Evolutionary conservation across 2,329 filamentous ascomycete genomes (phyloP).

Genomic region (Microcyclospora pomicola): DNA sequence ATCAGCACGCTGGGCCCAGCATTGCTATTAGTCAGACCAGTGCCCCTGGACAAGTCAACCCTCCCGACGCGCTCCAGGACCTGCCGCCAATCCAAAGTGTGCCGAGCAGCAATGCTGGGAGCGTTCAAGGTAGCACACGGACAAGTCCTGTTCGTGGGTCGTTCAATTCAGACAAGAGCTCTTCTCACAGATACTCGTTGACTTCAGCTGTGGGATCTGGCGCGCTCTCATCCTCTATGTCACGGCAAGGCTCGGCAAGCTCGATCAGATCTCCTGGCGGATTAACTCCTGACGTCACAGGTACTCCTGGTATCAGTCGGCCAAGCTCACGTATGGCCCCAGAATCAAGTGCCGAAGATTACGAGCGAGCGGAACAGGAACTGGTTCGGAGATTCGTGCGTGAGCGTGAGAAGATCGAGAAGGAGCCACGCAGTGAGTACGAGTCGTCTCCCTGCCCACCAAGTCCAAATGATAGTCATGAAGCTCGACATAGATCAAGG

Average conservation of each 20-base stretch:
- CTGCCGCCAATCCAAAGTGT: slow-evolving; percentile 21
- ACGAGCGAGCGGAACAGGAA: slow-evolving; percentile 22
- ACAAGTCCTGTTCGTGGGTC: too few species aligned
- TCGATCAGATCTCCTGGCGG: slow-evolving; percentile 13
- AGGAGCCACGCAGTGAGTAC: slow-evolving; percentile 18
- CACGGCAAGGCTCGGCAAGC: slow-evolving; percentile 15
- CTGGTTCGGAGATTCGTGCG: slow-evolving; percentile 19
- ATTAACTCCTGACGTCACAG: not conserved
- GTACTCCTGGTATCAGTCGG: not conserved
- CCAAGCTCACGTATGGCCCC: slow-evolving; percentile 9
- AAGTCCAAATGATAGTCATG: slow-evolving; percentile 30
- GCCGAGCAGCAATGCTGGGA: slow-evolving; percentile 7
- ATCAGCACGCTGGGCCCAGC: slow-evolving; percentile 51
- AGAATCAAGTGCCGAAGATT: slow-evolving; percentile 20
- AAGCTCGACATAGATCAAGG: slow-evolving; percentile 11
- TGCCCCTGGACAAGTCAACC: slow-evolving; percentile 46
- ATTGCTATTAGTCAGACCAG: slow-evolving; percentile 49
- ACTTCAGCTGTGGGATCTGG: not conserved
- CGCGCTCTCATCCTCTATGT: slow-evolving; percentile 2
- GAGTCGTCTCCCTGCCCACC: slow-evolving; percentile 30
- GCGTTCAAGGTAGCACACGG: too few species aligned
- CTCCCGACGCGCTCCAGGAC: slow-evolving; percentile 33
- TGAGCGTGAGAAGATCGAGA: slow-evolving; percentile 21
- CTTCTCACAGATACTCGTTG: too few species aligned
- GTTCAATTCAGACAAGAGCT: too few species aligned